Base-by-base conservation (phyloP, 1,284 basidiomycete species). In the Leccinum fuscescens region DNA sequence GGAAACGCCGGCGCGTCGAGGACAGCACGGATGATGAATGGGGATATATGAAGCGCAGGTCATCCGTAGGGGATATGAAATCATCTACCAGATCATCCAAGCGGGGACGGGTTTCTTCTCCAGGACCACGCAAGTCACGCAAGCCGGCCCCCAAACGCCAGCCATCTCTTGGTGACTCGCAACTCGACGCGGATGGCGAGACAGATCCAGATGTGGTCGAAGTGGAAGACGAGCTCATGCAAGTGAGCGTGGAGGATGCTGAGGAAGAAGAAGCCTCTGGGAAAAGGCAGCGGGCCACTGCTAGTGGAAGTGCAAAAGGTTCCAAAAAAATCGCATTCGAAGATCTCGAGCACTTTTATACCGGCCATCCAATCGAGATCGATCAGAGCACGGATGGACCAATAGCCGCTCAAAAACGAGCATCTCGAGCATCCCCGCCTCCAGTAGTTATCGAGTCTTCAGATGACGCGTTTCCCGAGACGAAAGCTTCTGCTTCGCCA, bases 141-240 rank as follows among this genome's bases (percentile, higher is more conserved):
- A 44, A 44, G 17, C 6, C 42, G 4, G 55, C 60, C 2, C 33
- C 53, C 0, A 65, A 59, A 60, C 73, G 70, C n/a, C 50, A 58
- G 3, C 59, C 67, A 42, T 72, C 74, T 49, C 54, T 37, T 20
- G 69, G 69, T 12, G 68, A 75, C 39, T 75, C 72, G 24, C 74
- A 73, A 51, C 65, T 72, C 12, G 71, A 73, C 12, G 71, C 74
- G 29, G 72, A 75, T 61, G 72, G 74, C 22, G 74, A 74, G 52
- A 73, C 72, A 9, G 72, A 73, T 55, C 72, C 72, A 24, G 72
- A 73, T 54, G 62, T 58, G 4, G 63, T 63, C 17, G 73, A 72
- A 37, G 72, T 72, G 35, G 74, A 75, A 57, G 71, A 74, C 17
- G 74, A 73, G 37, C 70, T 72, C 52, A 73, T 75, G 70, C 67